Evolutionary conservation across 257 asterid genomes (phyloP).

Genomic region (Solanum megistacrolobum): DNA sequence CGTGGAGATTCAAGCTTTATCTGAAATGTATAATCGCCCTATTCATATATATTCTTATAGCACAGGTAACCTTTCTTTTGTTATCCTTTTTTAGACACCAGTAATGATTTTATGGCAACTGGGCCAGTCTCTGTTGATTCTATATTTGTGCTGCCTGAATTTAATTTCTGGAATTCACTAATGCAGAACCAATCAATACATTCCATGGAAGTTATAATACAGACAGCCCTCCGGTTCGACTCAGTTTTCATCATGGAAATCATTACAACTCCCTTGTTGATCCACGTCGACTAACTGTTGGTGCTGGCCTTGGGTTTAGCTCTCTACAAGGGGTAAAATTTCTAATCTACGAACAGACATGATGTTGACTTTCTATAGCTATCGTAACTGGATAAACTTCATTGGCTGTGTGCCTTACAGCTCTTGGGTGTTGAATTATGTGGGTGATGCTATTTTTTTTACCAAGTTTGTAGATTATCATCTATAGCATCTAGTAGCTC

Average conservation of each 20-base stretch:
- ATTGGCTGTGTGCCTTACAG: not conserved
- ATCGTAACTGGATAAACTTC: not conserved
- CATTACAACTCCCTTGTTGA: slow-evolving; percentile 97
- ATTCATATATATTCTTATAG: slow-evolving; percentile 90
- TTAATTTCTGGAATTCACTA: slow-evolving; percentile 2
- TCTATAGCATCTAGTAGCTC: not conserved
- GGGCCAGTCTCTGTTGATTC: not conserved
- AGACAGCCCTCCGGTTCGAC: slow-evolving; percentile 78
- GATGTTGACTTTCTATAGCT: not conserved
- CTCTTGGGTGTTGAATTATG: not conserved
- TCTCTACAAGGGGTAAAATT: slow-evolving; percentile 73
- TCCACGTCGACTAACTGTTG: slow-evolving; percentile 73
- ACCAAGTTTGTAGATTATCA: not conserved
- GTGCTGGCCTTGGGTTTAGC: slow-evolving; percentile 95
- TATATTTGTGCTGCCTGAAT: not conserved
- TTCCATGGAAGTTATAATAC: slow-evolving; percentile 92
- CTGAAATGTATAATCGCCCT: slow-evolving; percentile 97
- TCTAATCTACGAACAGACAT: not conserved
- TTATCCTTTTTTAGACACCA: slow-evolving; percentile 5
- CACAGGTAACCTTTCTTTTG: slow-evolving; percentile 47
- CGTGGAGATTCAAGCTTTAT: slow-evolving; percentile 88
- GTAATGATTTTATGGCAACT: not conserved
- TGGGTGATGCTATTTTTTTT: not conserved
- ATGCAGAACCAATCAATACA: slow-evolving; percentile 80
- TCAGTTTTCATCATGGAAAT: slow-evolving; percentile 93